Percentiles rank a stretch among this genome's conserved stretches.
Conservation (phyloP, 2,329 filamentous ascomycete genomes). For the Trichoderma citrinoviride region DNA sequence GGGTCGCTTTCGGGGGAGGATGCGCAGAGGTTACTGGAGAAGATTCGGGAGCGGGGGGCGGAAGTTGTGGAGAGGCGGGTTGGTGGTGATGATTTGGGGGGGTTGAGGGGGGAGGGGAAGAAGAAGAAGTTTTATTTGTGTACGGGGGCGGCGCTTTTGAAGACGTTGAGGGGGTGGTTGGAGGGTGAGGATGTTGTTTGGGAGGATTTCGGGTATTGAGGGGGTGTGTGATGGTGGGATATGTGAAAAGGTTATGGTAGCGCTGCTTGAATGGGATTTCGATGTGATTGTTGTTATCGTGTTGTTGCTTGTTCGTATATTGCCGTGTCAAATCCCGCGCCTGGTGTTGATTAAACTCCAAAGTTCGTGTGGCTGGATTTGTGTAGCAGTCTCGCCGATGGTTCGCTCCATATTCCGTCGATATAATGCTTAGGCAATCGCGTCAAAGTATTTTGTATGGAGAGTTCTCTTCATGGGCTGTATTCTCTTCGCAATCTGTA, state of each 20-base stretch:
- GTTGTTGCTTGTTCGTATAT: not conserved
- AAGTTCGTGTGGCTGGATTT: too few species aligned
- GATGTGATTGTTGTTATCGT: not conserved
- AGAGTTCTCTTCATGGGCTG: too few species aligned
- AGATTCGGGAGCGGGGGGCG: conserved; percentile 37
- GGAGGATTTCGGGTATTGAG: conserved; percentile 62
- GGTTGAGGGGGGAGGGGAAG: conserved; percentile 37
- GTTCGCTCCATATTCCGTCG: too few species aligned
- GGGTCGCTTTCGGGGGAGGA: conserved; percentile 33
- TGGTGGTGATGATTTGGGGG: conserved; percentile 42
- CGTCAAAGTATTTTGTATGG: too few species aligned
- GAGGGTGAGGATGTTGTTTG: conserved; percentile 52
- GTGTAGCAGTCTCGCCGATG: too few species aligned
- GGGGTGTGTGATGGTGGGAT: not conserved
- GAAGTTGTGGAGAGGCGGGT: conserved; percentile 41
- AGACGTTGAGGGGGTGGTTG: conserved; percentile 49
- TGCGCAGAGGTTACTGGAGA: conserved; percentile 33
- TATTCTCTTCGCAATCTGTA: too few species aligned
- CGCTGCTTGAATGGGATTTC: not conserved
- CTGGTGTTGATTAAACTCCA: too few species aligned
- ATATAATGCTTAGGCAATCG: too few species aligned
- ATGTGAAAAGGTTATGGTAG: not conserved
- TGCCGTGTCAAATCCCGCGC: too few species aligned
- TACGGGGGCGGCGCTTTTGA: conserved; percentile 43
- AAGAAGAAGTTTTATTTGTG: conserved; percentile 55